Base-by-base conservation (phyloP, 2,329 filamentous ascomycete species). In the Ilyonectria robusta region DNA sequence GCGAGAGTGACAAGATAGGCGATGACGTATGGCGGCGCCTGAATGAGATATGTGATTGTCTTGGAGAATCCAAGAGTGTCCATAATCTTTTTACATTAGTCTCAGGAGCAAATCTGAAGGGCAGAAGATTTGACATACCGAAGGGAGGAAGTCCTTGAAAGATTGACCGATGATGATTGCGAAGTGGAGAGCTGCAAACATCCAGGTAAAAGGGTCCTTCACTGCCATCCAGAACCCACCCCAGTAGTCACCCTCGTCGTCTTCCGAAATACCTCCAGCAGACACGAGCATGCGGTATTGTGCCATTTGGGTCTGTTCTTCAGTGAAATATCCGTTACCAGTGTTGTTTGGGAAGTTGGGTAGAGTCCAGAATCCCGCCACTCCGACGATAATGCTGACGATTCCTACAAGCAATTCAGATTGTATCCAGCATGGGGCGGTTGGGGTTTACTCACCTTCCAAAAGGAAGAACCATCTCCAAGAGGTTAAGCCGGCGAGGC, bases 391-490 rank as follows among this genome's bases (percentile, higher is more conserved):
- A 59, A 81, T 78, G 21, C 76, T 79, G 8, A 76, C 75, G 17
- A 76, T 70, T 6, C 78, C 80, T 68, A 7, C 31, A 44, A 3
- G 17, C 17, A 8, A 42, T 17, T 50, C 17, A 7, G 15, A n/a
- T 17, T n/a, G n/a, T 3, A 17, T 6, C 15, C 13, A n/a, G n/a
- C 8, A n/a, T n/a, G 17, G n/a, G 6, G n/a, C 2, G 42, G 2
- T 15, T 31, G n/a, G n/a, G n/a, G 21, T 42, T 5, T 9, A 9
- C 31, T 50, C 40, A 57, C 60, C 60, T 62, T 82, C 80, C 13
- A 83, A 78, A 62, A 83, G 73, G 31, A 84, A 78, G 21, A 84
- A 81, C 81, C 81, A 84, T 40, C 82, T 77, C 82, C 80, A 82
- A 1, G 79, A 75, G 10, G 69, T 71, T 6, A 83, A 73, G 5